Conservation (phyloP, 148 eudicot species). For the Rhododendron simsii region DNA sequence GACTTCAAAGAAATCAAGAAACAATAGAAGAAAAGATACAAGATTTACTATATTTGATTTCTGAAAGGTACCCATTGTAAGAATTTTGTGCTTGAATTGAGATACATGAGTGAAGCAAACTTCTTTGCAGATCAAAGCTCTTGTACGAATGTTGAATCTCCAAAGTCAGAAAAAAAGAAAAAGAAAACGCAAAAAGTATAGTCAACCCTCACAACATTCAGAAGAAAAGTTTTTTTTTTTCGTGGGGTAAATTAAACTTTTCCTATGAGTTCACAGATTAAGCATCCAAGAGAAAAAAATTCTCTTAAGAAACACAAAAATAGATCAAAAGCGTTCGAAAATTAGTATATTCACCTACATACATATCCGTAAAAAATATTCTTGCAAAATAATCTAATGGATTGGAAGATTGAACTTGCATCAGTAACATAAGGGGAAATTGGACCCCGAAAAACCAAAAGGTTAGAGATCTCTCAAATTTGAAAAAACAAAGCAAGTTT, state of each 20-base stretch:
- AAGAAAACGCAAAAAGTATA: background rate
- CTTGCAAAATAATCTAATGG: too few relatives aligned
- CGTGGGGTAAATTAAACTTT: background rate
- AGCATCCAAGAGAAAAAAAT: background rate
- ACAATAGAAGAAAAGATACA: background rate
- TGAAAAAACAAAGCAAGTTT: background rate
- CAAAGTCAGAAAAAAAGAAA: background rate
- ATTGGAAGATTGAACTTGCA: too few relatives aligned
- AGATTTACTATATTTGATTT: background rate
- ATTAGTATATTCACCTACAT: too few relatives aligned
- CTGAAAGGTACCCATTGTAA: background rate
- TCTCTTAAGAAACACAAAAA: background rate
- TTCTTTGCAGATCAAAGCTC: background rate
- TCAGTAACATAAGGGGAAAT: too few relatives aligned
- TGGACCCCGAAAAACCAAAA: too few relatives aligned
- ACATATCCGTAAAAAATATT: too few relatives aligned
- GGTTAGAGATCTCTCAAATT: too few relatives aligned
- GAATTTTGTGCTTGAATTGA: background rate
- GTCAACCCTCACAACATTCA: background rate
- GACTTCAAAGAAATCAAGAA: background rate
- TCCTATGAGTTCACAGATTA: background rate
- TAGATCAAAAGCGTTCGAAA: background rate
- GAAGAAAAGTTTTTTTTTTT: background rate
- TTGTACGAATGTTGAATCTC: background rate
- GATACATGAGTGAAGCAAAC: background rate